phyloP scores from a whole-genome alignment of 1,284 basidiomycete genomes.

The Quambalaria eucalypti region DNA sequence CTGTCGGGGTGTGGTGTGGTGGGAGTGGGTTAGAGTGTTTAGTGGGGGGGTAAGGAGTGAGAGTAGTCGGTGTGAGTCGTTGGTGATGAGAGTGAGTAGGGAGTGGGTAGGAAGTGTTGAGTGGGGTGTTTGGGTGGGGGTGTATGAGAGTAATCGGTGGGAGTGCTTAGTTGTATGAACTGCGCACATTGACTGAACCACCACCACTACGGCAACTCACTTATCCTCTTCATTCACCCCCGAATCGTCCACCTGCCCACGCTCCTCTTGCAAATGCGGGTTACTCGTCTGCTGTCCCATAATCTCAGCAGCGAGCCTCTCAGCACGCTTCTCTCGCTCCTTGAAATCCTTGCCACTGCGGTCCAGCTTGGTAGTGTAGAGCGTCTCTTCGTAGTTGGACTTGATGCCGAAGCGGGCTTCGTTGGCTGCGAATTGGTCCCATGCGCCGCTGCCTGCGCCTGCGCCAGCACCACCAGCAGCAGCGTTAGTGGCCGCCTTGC shows the following conservation, averaged over 20 bases:
- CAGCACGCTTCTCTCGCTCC: conserved; percentile 78
- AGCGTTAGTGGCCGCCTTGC: conserved; percentile 13
- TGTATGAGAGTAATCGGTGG: no score
- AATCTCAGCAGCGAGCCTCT: conserved; percentile 82
- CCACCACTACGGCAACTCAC: conserved; percentile 53
- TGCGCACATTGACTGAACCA: no score
- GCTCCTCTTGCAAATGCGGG: conserved; percentile 81
- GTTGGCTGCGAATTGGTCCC: conserved; percentile 96
- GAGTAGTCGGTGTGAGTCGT: no score
- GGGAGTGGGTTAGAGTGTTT: no score
- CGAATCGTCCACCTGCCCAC: conserved; percentile 63
- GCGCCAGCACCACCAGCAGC: no score
- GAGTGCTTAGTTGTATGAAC: no score
- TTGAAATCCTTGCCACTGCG: conserved; percentile 73
- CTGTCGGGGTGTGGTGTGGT: no score
- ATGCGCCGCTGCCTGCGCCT: conserved; percentile 50
- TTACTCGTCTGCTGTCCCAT: conserved; percentile 57
- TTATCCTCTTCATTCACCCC: conserved; percentile 88
- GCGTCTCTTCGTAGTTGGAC: conserved; percentile 82
- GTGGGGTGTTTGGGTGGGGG: no score
- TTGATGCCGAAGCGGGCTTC: conserved; percentile 85
- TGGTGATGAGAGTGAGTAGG: no score
- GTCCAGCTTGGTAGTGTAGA: conserved; percentile 92
- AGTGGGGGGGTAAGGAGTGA: no score
- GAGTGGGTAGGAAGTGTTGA: no score